Base-by-base conservation (phyloP, 2,329 filamentous ascomycete genomes). In the Colletotrichum cuscutae region DNA sequence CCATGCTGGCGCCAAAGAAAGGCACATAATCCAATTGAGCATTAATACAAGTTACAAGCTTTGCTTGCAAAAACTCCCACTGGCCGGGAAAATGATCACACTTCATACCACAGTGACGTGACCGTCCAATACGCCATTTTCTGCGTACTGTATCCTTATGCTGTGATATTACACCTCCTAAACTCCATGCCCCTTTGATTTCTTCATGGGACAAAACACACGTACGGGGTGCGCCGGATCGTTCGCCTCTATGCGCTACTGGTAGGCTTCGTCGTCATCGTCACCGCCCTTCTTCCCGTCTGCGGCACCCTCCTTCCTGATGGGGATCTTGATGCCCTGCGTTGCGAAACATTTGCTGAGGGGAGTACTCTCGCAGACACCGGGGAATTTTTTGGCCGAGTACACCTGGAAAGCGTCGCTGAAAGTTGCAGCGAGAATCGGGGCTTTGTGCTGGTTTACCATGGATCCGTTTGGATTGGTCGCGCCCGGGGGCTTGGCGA, bases 331-430 rank as follows among this genome's bases (percentile, higher is more conserved):
- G 83, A 98, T 97, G 28, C 97, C 97, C 79, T 99, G 97, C 1
- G 90, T 88, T 4, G 97, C 96, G 84, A 99, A 98, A 74, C 91
- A 94, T 82, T 97, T 98, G 87, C 95, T 98, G 22, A 98, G 85
- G 4, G 91, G 84, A 0, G 97, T 99, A 81, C 94, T 97, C 81
- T 98, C 96, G 71, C 97, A 98, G 1, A 99, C 97, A 53, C 97
- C 97, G 0, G 97, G 97, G 82, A 99, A 99, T 79, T 98, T 98
- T 88, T 99, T 99, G 60, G 97, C 97, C 2, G 94, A 97, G 83
- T 93, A 98, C 35, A 99, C 97, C 66, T 95, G 94, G 86, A 99
- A 98, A 3, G 91, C 89, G 5, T 97, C 93, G 60, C 94, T 97
- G 83, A 96, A 98, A 77, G 91, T 92, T 9, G 92, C 93, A 1